Conservation (phyloP, 768 basidiomycete genomes). For the Gyrodon lividus region DNA sequence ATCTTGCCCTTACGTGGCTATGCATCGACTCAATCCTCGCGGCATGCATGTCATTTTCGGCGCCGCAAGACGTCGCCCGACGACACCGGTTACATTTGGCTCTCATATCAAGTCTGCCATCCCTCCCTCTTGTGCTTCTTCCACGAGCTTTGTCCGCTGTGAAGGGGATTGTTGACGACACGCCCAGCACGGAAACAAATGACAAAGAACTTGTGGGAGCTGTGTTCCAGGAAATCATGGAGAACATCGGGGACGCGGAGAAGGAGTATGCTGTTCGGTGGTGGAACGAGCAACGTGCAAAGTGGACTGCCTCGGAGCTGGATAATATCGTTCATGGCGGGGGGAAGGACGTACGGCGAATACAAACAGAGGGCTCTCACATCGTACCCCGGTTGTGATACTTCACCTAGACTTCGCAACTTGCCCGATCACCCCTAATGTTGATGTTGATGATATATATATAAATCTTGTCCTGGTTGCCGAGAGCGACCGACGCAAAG, state of each 20-base stretch:
- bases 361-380: background rate
- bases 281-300: slow-evolving; percentile 57
- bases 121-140: slow-evolving; percentile 58
- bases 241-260: slow-evolving; percentile 65
- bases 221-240: slow-evolving; percentile 61
- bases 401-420: too few relatives aligned
- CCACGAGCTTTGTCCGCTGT: slow-evolving; percentile 53
- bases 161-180: slow-evolving; percentile 27
- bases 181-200: slow-evolving; percentile 28
- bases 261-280: slow-evolving; percentile 66
- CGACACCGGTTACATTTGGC: slow-evolving; percentile 60
- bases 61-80: slow-evolving; percentile 19
- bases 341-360: background rate
- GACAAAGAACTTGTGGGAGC: slow-evolving; percentile 52
- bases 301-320: slow-evolving; percentile 18
- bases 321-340: background rate
- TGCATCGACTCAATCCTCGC: slow-evolving; percentile 59
- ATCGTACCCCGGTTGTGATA: slow-evolving; percentile 9
- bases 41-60: slow-evolving; percentile 36
- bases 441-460: too few relatives aligned
- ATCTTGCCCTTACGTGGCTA: slow-evolving; percentile 60
- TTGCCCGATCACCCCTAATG: too few relatives aligned
- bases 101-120: slow-evolving; percentile 63
- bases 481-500: too few relatives aligned
- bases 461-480: too few relatives aligned